Evolutionary conservation across 805 yeast genomes (phyloP).

Genomic region (Zygosaccharomyces lentus): DNA sequence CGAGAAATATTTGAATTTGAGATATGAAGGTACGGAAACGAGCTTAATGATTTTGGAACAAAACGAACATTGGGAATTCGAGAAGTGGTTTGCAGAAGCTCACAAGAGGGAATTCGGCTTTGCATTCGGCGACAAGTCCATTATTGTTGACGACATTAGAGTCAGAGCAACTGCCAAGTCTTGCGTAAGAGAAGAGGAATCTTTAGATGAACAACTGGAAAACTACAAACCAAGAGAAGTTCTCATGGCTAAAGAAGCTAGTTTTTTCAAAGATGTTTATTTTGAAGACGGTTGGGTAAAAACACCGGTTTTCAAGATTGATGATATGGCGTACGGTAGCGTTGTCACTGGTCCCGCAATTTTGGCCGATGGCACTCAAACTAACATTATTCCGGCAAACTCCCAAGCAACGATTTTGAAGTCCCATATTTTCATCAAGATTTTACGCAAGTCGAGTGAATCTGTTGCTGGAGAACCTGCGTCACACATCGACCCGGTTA

Average conservation of each 20-base stretch:
- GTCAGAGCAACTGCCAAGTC: slow-evolving; percentile 68
- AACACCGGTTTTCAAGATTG: slow-evolving; percentile 54
- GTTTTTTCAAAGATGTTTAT: slow-evolving; percentile 45
- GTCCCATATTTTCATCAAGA: slow-evolving; percentile 51
- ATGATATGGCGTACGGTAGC: slow-evolving; percentile 49
- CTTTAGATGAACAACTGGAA: slow-evolving; percentile 51
- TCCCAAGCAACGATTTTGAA: slow-evolving; percentile 51
- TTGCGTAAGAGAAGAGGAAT: slow-evolving; percentile 37
- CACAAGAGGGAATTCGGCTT: slow-evolving; percentile 76
- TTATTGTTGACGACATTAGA: slow-evolving; percentile 67
- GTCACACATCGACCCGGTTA: slow-evolving; percentile 54
- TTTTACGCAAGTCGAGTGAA: slow-evolving; percentile 14
- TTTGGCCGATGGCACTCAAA: slow-evolving; percentile 75
- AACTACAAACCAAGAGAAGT: slow-evolving; percentile 29
- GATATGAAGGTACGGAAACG: slow-evolving; percentile 85
- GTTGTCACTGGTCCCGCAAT: slow-evolving; percentile 65
- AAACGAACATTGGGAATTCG: slow-evolving; percentile 29
- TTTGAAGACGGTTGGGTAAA: slow-evolving; percentile 49
- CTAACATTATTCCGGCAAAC: slow-evolving; percentile 65
- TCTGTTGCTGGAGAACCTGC: slow-evolving; percentile 1
- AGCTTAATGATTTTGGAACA: slow-evolving; percentile 57
- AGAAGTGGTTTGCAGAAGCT: slow-evolving; percentile 44
- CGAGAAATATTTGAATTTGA: slow-evolving; percentile 68
- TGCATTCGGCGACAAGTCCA: slow-evolving; percentile 49
- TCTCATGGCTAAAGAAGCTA: slow-evolving; percentile 27